phyloP scores from a whole-genome alignment of 805 yeast genomes.

The Maudiozyma turicensis region DNA sequence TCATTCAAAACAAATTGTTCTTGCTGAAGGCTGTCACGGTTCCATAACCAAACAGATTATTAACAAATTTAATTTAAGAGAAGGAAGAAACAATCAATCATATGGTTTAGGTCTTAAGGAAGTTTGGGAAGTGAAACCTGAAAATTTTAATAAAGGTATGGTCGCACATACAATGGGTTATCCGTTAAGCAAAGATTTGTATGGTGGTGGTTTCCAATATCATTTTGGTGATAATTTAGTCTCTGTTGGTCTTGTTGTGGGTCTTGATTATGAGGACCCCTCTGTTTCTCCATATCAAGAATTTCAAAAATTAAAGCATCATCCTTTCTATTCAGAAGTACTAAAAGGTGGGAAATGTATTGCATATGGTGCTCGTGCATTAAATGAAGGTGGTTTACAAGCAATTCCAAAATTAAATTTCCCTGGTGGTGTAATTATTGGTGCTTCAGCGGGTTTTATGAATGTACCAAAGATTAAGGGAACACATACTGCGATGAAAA shows the following conservation, averaged over 20 bases:
- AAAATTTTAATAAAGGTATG: conserved; percentile 68
- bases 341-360: conserved; percentile 86
- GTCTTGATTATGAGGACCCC: conserved; percentile 90
- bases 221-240: conserved; percentile 93
- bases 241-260: conserved; percentile 87
- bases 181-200: conserved; percentile 63
- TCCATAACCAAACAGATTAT: conserved; percentile 75
- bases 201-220: conserved; percentile 96
- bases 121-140: conserved; percentile 89
- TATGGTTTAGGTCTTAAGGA: conserved; percentile 95
- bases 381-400: conserved; percentile 95
- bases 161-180: conserved; percentile 85
- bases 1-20: conserved; percentile 76
- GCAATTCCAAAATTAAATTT: conserved; percentile 82
- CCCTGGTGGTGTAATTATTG: conserved; percentile 95
- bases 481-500: conserved; percentile 93
- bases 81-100: conserved; percentile 60
- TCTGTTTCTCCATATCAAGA: conserved; percentile 93
- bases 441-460: conserved; percentile 93
- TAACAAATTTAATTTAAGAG: conserved; percentile 56
- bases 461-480: conserved; percentile 98
- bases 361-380: conserved; percentile 90
- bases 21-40: conserved; percentile 99
- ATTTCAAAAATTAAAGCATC: conserved; percentile 88
- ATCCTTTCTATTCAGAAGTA: conserved; percentile 68